A percentile compares a stretch with the other conserved stretches of the same genome.
These are phyloP conservation scores for Liquidambar formosana DNA, from an alignment of 164 flowering plant species.

Conservation along the genomic window DNA sequence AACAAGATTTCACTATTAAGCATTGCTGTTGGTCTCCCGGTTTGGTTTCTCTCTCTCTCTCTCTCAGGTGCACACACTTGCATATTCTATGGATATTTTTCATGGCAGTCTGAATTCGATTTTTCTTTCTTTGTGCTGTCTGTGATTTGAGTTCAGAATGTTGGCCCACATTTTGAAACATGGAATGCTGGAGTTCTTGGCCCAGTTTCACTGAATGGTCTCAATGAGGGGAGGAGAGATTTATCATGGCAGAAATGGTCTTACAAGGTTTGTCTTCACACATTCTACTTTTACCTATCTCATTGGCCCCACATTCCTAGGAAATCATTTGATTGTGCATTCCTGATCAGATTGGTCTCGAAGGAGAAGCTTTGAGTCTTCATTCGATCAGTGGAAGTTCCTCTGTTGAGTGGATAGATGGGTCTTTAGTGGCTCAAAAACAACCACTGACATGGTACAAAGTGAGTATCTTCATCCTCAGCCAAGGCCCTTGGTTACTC, in stretches of 20 bases:
- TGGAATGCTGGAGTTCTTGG: slow-evolving; percentile 99
- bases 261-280: slow-evolving; percentile 62
- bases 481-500: not conserved
- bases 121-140: not conserved
- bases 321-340: not conserved
- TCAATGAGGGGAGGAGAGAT: slow-evolving; percentile 82
- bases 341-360: slow-evolving; percentile 68
- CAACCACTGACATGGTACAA: slow-evolving; percentile 90
- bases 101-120: slow-evolving; percentile 1
- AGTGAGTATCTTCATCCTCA: slow-evolving; percentile 39
- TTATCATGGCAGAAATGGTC: slow-evolving; percentile 90
- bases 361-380: slow-evolving; percentile 77
- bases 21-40: slow-evolving; percentile 96
- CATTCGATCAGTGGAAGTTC: slow-evolving; percentile 75
- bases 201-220: slow-evolving; percentile 77
- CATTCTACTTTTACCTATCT: not conserved
- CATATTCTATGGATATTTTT: not conserved
- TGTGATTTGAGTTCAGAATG: slow-evolving; percentile 53
- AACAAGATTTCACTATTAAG: slow-evolving; percentile 84
- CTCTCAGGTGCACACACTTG: not conserved
- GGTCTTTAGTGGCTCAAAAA: slow-evolving; percentile 46
- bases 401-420: slow-evolving; percentile 78
- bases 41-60: slow-evolving; percentile 33
- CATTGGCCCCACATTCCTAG: not conserved
- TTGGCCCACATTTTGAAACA: slow-evolving; percentile 83